Base-by-base conservation (phyloP, 2,329 filamentous ascomycete genomes). In the Penicillium griseofulvum region DNA sequence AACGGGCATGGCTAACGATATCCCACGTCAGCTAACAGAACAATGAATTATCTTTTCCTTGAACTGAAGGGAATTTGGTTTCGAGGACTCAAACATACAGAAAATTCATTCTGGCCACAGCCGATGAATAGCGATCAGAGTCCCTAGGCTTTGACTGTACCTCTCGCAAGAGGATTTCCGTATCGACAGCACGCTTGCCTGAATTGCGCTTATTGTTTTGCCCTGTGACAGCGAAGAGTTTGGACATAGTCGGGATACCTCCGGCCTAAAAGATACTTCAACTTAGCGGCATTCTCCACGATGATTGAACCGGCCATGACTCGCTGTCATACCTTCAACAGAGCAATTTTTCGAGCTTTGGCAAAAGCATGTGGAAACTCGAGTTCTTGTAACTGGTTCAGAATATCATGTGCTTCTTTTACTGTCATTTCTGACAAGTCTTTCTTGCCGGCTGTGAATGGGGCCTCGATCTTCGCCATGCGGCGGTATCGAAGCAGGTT, bases 51-150 rank as follows among this genome's bases (percentile, higher is more conserved):
- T n/a, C 0, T 11, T 26, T 16, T 8, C 14, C 22, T 7, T 5
- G 1, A 12, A 26, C 16, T 42, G 6, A 42, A 26, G 16, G 16
- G 8, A 26, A 42, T 3, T 6, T n/a, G 9, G 6, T 1, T n/a
- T n/a, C 17, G 9, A 12, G 4, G 19, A 28, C 4, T 36, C 6
- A 4, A 14, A 43, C 59, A 39, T 49, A 62, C 58, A 87, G 72
- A 63, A 79, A 85, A 64, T 86, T 86, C 78, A 85, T 81, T 11
- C 83, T 76, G 3, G 82, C 79, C 39, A 86, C 75, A 3, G 79
- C 81, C 14, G 77, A 71, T 3, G 73, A 60, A 16, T 70, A 69
- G 1, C 79, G 71, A 6, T 72, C 68, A 1, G 73, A 76, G 19
- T 67, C 65, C 1, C 72, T 70, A 4, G 68, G 62, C 44, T 74